phyloP scores from a whole-genome alignment of 495 filamentous ascomycete genomes.

The Penicillium mononematosum region DNA sequence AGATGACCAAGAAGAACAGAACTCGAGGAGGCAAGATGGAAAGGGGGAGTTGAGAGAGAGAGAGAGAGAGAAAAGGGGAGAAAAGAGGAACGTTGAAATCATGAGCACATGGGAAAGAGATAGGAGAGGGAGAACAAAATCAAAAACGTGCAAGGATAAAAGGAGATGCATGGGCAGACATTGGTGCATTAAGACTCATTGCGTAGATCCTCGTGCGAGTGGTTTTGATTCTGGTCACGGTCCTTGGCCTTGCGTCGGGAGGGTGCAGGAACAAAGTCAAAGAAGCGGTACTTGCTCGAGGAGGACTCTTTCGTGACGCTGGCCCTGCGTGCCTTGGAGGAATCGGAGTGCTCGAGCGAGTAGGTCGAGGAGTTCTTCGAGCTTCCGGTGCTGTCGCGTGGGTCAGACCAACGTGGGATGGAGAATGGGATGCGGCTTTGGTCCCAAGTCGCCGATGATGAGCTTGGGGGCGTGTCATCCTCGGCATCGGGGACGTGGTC shows the following conservation, averaged over 20 bases:
- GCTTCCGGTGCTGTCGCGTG: slow-evolving; percentile 47
- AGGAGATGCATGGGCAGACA: slow-evolving; percentile 8
- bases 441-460: slow-evolving; percentile 54
- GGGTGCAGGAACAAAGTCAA: slow-evolving; percentile 47
- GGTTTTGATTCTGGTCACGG: slow-evolving; percentile 40
- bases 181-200: slow-evolving; percentile 34
- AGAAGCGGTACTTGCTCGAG: slow-evolving; percentile 49
- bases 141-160: slow-evolving; percentile 5
- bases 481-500: slow-evolving; percentile 40
- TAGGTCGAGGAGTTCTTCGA: slow-evolving; percentile 51
- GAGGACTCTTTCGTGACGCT: slow-evolving; percentile 46
- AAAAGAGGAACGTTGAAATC: slow-evolving; percentile 36
- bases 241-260: slow-evolving; percentile 48
- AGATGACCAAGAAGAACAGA: slow-evolving; percentile 20
- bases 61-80: slow-evolving; percentile 22
- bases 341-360: slow-evolving; percentile 45
- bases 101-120: slow-evolving; percentile 34
- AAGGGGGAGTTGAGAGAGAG: slow-evolving; percentile 11
- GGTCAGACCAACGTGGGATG: slow-evolving; percentile 46
- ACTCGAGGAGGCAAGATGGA: slow-evolving; percentile 10
- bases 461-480: slow-evolving; percentile 52
- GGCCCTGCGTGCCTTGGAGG: slow-evolving; percentile 41
- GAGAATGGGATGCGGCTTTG: slow-evolving; percentile 43
- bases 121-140: slow-evolving; percentile 13
- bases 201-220: slow-evolving; percentile 40